Evolutionary conservation across 176 grass and related monocot species (phyloP), one percentile per base, ranked within the genome.

Genomic region (Saccharum officinarum): DNA sequence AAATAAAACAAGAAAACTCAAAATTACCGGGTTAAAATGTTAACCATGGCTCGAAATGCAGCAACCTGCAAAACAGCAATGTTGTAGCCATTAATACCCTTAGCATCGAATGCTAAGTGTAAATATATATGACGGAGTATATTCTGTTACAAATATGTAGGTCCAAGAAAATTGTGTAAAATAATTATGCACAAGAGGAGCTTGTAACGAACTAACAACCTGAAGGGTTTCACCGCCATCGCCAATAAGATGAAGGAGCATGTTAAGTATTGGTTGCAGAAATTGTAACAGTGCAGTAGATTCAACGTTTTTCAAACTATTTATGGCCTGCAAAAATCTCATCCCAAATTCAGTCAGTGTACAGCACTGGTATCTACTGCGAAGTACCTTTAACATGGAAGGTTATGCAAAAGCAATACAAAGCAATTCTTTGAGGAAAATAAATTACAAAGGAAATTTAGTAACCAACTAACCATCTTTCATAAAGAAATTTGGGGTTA

Each of bases 281-380:
- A 99, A 99, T 31, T 99, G 97, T 76, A 99, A 80, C 33, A 99
- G 80, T 30, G 84, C 90, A 28, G 83, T 99, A 54, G 97, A 96
- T 85, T 99, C 97, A 23, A 99, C 97, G 75, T 99, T 99, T 92
- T 99, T 99, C 82, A 99, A 94, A 90, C 97, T 99, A 84, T 99
- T 99, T 84, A 99, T 99, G 30, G 97, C 97, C 97, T 99, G 84
- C 73, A 76, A 75, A 44, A 88, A 69, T 66, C n/a, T 50, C 14
- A 77, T 23, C 6, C n/a, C 31, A 85, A 67, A 17, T 67, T 86
- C 14, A 80, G 69, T 63, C 15, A 34, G 66, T 76, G 65, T 44
- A 82, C 10, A 77, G 26, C 46, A 1, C 54, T 40, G 3, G 61
- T 63, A 76, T 87, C 31, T 61, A 82, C 18, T 63, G 23, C 8